Conservation (phyloP, 208 protist species). For the Tritrichomonas musculus region DNA sequence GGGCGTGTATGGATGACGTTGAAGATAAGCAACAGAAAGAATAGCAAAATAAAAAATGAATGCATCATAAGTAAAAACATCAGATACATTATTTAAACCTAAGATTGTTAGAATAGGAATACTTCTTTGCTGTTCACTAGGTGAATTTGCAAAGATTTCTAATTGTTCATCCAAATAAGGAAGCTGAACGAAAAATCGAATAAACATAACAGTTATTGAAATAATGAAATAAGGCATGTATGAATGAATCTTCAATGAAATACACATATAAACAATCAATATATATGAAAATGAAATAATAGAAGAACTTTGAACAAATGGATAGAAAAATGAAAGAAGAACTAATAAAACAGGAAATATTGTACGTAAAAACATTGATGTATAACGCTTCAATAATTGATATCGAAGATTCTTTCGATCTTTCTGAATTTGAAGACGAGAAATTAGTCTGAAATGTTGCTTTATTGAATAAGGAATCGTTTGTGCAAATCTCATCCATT, state of each 20-base stretch:
- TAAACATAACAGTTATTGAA: neutral
- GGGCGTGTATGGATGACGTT: neutral
- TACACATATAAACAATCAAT: neutral
- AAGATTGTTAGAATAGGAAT: neutral
- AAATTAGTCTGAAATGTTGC: neutral
- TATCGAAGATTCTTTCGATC: neutral
- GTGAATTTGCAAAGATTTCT: neutral
- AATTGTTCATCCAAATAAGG: neutral
- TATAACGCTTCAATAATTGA: neutral
- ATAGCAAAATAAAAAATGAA: neutral
- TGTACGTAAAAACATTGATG: neutral
- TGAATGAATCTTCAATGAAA: neutral
- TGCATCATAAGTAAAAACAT: neutral
- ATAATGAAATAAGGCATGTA: neutral
- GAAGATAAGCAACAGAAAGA: neutral
- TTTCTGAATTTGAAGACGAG: neutral
- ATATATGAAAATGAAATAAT: neutral
- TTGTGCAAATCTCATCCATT: neutral
- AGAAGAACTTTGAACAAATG: constrained; percentile 23
- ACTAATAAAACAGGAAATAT: neutral
- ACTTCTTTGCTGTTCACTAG: neutral
- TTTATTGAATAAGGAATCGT: neutral
- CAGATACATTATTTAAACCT: neutral
- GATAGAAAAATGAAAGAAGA: neutral
- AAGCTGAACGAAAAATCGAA: neutral